A percentile compares a stretch with the other conserved stretches of the same genome.
phyloP scores from a whole-genome alignment of 164 flowering plant species.

The Nelumbo lutea region DNA sequence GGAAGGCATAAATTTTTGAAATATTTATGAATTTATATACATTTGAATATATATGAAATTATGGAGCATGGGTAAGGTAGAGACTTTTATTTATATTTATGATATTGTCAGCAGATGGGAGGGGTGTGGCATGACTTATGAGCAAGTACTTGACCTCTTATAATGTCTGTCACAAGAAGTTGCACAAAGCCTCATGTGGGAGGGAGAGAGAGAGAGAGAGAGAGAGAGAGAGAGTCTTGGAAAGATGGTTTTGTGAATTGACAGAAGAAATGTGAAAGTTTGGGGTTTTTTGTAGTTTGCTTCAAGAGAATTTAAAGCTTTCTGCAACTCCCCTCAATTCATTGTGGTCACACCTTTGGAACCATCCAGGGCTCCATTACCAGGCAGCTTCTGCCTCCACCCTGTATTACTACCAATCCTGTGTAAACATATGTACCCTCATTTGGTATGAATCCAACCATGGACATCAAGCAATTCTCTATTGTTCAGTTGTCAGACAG shows the following conservation, averaged over 20 bases:
- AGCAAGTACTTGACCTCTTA: background rate
- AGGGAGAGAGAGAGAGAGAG: too few species aligned
- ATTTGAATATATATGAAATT: background rate
- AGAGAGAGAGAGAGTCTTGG: background rate
- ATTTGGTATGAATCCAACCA: too few species aligned
- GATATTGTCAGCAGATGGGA: constrained; percentile 16
- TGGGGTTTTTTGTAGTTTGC: background rate
- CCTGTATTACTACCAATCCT: background rate
- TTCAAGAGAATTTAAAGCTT: background rate
- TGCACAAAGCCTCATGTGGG: constrained; percentile 2
- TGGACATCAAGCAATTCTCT: too few species aligned
- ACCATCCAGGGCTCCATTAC: background rate
- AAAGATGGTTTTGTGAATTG: background rate
- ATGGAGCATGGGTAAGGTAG: constrained; percentile 11
- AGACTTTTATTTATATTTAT: constrained; percentile 10
- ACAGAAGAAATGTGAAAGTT: background rate
- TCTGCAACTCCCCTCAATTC: constrained; percentile 3
- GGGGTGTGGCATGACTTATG: constrained; percentile 10
- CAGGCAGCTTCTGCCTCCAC: background rate
- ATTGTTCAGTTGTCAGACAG: too few species aligned
- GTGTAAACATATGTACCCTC: background rate
- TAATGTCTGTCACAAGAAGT: constrained; percentile 22
- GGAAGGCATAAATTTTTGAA: too few species aligned
- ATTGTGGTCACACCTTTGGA: constrained; percentile 7
- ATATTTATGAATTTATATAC: background rate